A percentile compares a stretch with the other conserved stretches of the same genome.
These are phyloP conservation scores for Trichosporon sp. DNA, from an alignment of 1,284 basidiomycete species.

Conservation along the genomic window DNA sequence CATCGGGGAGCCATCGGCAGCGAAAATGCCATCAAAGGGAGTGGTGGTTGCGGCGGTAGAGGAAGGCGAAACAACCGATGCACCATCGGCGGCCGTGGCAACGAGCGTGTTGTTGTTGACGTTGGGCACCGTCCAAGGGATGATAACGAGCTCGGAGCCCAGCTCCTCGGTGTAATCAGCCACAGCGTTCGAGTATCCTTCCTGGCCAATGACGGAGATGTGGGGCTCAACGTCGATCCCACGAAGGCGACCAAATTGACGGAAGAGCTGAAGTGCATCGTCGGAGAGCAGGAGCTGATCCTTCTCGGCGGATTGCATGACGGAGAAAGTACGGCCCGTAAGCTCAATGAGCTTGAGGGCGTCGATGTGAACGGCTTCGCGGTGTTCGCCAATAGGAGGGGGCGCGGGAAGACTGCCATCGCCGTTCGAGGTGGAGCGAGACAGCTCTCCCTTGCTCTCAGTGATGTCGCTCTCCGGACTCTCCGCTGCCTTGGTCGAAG, in stretches of 20 bases:
- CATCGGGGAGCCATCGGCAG: conserved; percentile 49
- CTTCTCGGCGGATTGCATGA: conserved; percentile 73
- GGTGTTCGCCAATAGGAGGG: not conserved
- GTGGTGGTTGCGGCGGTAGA: conserved; percentile 37
- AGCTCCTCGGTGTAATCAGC: conserved; percentile 59
- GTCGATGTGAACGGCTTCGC: conserved; percentile 52
- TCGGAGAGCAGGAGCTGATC: conserved; percentile 66
- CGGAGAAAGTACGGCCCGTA: conserved; percentile 77
- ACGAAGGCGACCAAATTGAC: conserved; percentile 67
- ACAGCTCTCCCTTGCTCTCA: conserved; percentile 1
- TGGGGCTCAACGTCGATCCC: conserved; percentile 60
- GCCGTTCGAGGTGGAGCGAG: not conserved
- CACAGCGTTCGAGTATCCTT: conserved; percentile 68
- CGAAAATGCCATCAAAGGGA: conserved; percentile 45
- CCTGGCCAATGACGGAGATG: conserved; percentile 63
- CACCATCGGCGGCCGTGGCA: not conserved
- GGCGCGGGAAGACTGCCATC: not conserved
- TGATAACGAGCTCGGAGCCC: conserved; percentile 66
- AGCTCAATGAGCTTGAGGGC: conserved; percentile 84
- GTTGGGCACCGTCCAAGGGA: conserved; percentile 65
- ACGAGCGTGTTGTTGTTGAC: conserved; percentile 58
- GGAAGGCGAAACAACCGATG: conserved; percentile 56
- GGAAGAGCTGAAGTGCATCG: conserved; percentile 72
- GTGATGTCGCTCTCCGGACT: not conserved
- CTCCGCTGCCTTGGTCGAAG: conserved; percentile 35